Percentiles rank a stretch among this genome's conserved stretches.
Evolutionary conservation across 768 basidiomycete species (phyloP).

Genomic region (Trametes elegans): DNA sequence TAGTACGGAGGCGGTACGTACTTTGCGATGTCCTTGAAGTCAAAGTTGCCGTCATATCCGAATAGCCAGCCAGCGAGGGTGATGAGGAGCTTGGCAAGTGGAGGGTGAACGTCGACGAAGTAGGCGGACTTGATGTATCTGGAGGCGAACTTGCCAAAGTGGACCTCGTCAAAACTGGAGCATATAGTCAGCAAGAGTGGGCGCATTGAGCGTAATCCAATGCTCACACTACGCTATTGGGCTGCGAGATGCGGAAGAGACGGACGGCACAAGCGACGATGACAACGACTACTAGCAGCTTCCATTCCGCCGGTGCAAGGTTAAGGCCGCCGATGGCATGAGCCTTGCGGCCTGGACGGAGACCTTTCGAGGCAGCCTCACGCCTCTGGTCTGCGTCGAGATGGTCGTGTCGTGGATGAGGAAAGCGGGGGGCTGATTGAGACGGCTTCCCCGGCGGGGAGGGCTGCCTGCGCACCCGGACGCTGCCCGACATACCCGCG

Average conservation of each 20-base stretch:
- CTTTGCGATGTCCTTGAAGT: conserved; percentile 98
- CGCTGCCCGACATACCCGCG: conserved; percentile 40
- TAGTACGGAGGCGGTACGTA: conserved; percentile 37
- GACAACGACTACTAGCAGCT: conserved; percentile 62
- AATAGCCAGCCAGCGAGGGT: conserved; percentile 85
- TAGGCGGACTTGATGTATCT: conserved; percentile 93
- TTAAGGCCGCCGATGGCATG: conserved; percentile 57
- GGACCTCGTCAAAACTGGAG: conserved; percentile 92
- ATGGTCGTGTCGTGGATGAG: conserved; percentile 60
- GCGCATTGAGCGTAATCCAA: background rate
- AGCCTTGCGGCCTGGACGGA: conserved; percentile 46
- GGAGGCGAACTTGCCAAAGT: conserved; percentile 95
- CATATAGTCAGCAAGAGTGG: background rate
- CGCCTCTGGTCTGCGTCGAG: conserved; percentile 74
- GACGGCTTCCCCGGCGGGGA: conserved; percentile 56
- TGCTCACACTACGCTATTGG: conserved; percentile 89
- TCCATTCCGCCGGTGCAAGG: conserved; percentile 72
- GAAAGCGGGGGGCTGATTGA: conserved; percentile 51
- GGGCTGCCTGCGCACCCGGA: conserved; percentile 67
- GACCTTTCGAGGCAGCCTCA: conserved; percentile 66
- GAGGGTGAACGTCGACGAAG: conserved; percentile 96
- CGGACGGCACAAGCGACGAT: conserved; percentile 79
- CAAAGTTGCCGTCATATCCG: conserved; percentile 91
- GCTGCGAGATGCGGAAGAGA: conserved; percentile 80
- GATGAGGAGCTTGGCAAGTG: conserved; percentile 92